phyloP scores from a whole-genome alignment of 2,329 filamentous ascomycete species.

The Pestalotiopsis sp. region DNA sequence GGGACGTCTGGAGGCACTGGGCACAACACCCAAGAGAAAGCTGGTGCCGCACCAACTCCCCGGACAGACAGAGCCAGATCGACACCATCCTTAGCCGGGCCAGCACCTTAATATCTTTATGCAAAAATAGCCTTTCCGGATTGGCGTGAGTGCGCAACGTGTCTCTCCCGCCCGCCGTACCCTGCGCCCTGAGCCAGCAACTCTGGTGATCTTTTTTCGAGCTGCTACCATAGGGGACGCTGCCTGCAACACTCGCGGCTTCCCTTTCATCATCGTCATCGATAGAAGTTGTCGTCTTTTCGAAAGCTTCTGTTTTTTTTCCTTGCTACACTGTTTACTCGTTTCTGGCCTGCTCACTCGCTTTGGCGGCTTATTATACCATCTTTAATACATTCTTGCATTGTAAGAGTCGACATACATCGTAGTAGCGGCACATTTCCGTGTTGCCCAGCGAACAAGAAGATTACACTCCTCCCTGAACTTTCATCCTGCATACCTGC shows the following conservation, averaged over 20 bases:
- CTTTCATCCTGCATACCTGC: slow-evolving; percentile 4
- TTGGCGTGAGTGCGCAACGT: slow-evolving; percentile 14
- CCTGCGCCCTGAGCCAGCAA: not conserved
- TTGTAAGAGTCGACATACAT: slow-evolving; percentile 11
- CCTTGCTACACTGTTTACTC: slow-evolving; percentile 15
- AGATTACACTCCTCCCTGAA: slow-evolving; percentile 1
- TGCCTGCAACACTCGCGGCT: not conserved
- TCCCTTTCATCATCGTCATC: slow-evolving; percentile 5
- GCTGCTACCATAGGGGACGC: slow-evolving; percentile 10
- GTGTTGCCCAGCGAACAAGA: slow-evolving; percentile 12
- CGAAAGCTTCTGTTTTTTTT: slow-evolving; percentile 15
- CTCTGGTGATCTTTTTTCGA: slow-evolving; percentile 14
- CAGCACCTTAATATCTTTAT: slow-evolving; percentile 15
- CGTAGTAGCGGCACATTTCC: slow-evolving; percentile 1
- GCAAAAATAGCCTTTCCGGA: slow-evolving; percentile 16
- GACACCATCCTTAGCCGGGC: slow-evolving; percentile 14
- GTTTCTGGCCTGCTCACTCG: slow-evolving; percentile 52
- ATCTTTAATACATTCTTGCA: slow-evolving; percentile 28
- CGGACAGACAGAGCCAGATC: slow-evolving; percentile 13
- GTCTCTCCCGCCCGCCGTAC: slow-evolving; percentile 13
- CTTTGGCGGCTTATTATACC: slow-evolving; percentile 50
- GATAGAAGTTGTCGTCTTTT: slow-evolving; percentile 2
- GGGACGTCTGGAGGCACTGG: not conserved
- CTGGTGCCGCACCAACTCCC: not conserved
- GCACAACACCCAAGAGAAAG: not conserved